A percentile compares a stretch with the other conserved stretches of the same genome.
These are phyloP conservation scores for Boletus pseudopeckii DNA, from an alignment of 768 basidiomycete genomes.

Conservation along the genomic window DNA sequence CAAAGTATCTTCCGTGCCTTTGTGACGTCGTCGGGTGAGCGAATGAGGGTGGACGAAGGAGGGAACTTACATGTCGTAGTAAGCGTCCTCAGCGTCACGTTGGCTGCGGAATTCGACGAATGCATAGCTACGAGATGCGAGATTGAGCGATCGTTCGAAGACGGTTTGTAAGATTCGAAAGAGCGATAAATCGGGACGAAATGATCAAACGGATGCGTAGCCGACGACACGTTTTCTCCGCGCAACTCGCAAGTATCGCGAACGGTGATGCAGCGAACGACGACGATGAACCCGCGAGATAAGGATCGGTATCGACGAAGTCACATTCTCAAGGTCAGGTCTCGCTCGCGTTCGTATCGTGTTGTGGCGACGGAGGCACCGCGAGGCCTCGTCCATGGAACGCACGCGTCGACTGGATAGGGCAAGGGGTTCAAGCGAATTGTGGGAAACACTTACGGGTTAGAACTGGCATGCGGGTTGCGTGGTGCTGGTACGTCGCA, in stretches of 20 bases:
- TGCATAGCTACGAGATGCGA: constrained; percentile 68
- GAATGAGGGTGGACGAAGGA: neutral
- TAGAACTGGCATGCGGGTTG: constrained; percentile 67
- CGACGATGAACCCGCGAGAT: constrained; percentile 31
- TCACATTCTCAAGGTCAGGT: constrained; percentile 18
- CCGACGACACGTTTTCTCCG: constrained; percentile 28
- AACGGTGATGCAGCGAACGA: constrained; percentile 21
- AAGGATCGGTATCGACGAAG: constrained; percentile 29
- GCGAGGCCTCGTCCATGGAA: constrained; percentile 31
- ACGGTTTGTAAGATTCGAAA: constrained; percentile 35
- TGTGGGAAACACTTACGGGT: constrained; percentile 65
- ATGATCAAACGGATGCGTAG: constrained; percentile 25
- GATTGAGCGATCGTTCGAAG: constrained; percentile 55
- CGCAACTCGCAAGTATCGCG: constrained; percentile 26
- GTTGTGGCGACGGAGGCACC: constrained; percentile 21
- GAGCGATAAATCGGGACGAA: constrained; percentile 32
- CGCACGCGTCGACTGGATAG: constrained; percentile 38
- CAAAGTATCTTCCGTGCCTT: constrained; percentile 76
- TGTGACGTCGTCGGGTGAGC: constrained; percentile 8
- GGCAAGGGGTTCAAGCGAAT: constrained; percentile 31
- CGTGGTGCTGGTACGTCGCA: constrained; percentile 90
- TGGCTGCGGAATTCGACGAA: constrained; percentile 81
- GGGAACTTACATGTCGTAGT: constrained; percentile 70
- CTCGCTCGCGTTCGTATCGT: constrained; percentile 32
- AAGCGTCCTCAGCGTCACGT: constrained; percentile 79